Evolutionary conservation across 345 rosid genomes (phyloP).

Genomic region (Anacardium occidentale): DNA sequence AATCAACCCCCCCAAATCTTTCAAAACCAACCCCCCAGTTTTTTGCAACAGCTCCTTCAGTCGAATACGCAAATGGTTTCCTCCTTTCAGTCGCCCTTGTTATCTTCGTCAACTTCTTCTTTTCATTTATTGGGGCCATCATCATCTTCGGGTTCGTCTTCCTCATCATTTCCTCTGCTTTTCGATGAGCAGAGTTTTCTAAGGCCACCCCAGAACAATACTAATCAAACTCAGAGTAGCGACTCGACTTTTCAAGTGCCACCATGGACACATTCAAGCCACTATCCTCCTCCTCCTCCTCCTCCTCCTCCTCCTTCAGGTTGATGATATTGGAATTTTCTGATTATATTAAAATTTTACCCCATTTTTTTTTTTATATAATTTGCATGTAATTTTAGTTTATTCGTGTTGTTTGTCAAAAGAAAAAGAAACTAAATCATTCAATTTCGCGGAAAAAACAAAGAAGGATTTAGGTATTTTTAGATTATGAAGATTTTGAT

Average conservation of each 20-base stretch:
- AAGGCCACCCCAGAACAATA: slow-evolving; percentile 27
- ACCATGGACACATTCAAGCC: slow-evolving; percentile 35
- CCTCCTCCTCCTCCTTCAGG: slow-evolving; percentile 35
- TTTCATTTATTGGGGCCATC: slow-evolving; percentile 26
- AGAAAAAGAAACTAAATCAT: not conserved
- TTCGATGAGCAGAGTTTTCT: slow-evolving; percentile 32
- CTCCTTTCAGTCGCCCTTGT: not conserved
- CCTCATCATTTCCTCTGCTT: slow-evolving; percentile 51
- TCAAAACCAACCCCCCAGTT: slow-evolving; percentile 10
- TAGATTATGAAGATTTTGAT: slow-evolving; percentile 17
- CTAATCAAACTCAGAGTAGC: slow-evolving; percentile 22
- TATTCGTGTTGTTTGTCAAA: not conserved
- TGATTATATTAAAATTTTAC: not conserved
- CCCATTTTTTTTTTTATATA: not conserved
- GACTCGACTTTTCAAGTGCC: slow-evolving; percentile 32
- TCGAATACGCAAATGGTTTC: slow-evolving; percentile 31
- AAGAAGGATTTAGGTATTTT: slow-evolving; percentile 21
- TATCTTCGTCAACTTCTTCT: slow-evolving; percentile 16
- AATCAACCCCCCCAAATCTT: slow-evolving; percentile 20
- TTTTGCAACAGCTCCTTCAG: slow-evolving; percentile 37
- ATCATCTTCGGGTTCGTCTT: slow-evolving; percentile 22
- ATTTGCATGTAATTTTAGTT: slow-evolving; percentile 18
- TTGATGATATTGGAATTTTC: slow-evolving; percentile 4
- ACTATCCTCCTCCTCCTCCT: slow-evolving; percentile 37
- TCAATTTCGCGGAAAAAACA: not conserved